Conservation (phyloP, 805 yeast genomes). For the Suhomyces canberraensis region DNA sequence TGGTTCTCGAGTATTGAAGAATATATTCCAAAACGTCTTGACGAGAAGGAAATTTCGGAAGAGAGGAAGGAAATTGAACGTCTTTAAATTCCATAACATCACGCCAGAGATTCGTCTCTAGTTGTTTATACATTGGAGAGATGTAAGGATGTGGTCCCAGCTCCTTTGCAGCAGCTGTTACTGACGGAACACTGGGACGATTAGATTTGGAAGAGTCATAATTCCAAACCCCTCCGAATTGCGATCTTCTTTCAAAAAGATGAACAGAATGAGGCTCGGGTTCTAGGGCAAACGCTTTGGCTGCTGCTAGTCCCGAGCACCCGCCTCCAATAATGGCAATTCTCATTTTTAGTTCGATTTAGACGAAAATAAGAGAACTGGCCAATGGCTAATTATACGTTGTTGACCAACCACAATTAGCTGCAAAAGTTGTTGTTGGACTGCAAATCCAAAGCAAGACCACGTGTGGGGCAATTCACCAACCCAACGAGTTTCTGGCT, state of each 20-base stretch:
- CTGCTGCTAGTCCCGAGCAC: conserved; percentile 24
- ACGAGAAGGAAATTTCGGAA: conserved; percentile 13
- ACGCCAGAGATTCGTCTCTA: conserved; percentile 42
- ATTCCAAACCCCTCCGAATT: conserved; percentile 45
- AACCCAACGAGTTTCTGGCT: too few relatives aligned
- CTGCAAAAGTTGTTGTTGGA: too few relatives aligned
- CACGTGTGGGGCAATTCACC: too few relatives aligned
- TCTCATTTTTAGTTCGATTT: too few relatives aligned
- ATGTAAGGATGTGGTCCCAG: conserved; percentile 6
- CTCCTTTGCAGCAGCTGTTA: conserved; percentile 6
- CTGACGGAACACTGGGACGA: conserved; percentile 15
- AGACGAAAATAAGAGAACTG: too few relatives aligned
- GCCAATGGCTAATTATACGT: too few relatives aligned
- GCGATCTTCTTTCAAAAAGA: conserved; percentile 38
- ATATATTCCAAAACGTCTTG: conserved; percentile 17
- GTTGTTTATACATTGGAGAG: conserved; percentile 22
- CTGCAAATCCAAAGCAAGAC: too few relatives aligned
- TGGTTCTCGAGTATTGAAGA: conserved; percentile 13
- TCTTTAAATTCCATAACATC: conserved; percentile 46
- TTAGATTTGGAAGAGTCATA: conserved; percentile 21
- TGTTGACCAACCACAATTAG: too few relatives aligned
- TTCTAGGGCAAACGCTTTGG: conserved; percentile 21
- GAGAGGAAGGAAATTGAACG: conserved; percentile 16
- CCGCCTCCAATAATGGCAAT: conserved; percentile 27
- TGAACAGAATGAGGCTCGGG: conserved; percentile 27